Evolutionary conservation across 257 asterid genomes (phyloP).

Genomic region (Capsicum rhomboideum): DNA sequence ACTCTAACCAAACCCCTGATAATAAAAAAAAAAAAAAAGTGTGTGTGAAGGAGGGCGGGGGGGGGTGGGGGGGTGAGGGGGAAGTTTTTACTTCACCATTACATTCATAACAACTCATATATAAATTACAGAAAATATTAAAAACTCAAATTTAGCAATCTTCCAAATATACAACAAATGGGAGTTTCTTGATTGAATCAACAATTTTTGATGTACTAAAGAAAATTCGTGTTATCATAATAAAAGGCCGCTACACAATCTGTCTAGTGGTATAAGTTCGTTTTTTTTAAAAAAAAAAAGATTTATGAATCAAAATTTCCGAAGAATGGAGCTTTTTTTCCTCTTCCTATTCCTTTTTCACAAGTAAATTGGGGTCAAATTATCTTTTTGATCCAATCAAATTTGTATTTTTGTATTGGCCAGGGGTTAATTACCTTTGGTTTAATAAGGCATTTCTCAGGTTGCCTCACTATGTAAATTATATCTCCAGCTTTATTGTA

Average conservation of each 20-base stretch:
- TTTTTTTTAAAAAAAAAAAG: no score
- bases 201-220: neutral
- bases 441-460: conserved; percentile 45
- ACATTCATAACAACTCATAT: neutral
- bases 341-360: no score
- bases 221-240: no score
- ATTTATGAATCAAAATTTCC: neutral
- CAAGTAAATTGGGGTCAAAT: neutral
- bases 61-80: no score
- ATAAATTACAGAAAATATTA: neutral
- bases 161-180: neutral
- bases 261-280: no score
- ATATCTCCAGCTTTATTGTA: conserved; percentile 64
- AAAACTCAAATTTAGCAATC: neutral
- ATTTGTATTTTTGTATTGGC: neutral
- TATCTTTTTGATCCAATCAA: neutral
- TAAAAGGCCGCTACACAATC: no score
- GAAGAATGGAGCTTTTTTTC: no score
- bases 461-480: conserved; percentile 79
- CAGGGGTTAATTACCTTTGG: conserved; percentile 36
- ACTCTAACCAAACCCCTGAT: neutral
- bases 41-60: no score
- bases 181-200: neutral
- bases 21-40: neutral
- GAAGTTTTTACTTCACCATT: no score